Conservation (phyloP, 2,329 filamentous ascomycete species). For the Capronia americana region DNA sequence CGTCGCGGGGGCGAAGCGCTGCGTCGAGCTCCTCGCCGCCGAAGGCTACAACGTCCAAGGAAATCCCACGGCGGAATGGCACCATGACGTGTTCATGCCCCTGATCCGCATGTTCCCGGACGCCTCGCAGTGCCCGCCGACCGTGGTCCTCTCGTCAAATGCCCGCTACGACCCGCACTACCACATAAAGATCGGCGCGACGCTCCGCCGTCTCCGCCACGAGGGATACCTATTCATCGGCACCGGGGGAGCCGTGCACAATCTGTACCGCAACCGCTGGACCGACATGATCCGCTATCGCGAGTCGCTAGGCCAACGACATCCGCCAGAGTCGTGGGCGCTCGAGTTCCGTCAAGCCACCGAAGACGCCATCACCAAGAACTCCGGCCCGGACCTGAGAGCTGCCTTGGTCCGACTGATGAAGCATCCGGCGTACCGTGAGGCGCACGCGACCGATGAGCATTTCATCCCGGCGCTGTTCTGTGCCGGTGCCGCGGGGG, state of each 20-base stretch:
- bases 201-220: constrained; percentile 61
- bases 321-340: constrained; percentile 64
- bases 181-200: constrained; percentile 63
- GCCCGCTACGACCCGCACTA: constrained; percentile 62
- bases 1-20: constrained; percentile 57
- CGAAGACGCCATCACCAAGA: constrained; percentile 64
- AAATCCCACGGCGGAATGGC: constrained; percentile 69
- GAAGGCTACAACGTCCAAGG: constrained; percentile 61
- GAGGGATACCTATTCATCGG: constrained; percentile 65
- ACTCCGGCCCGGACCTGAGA: constrained; percentile 57
- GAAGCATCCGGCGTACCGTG: constrained; percentile 70
- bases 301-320: constrained; percentile 68
- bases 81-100: constrained; percentile 73
- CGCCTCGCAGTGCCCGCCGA: constrained; percentile 62
- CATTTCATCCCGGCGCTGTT: constrained; percentile 72
- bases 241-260: constrained; percentile 70
- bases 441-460: constrained; percentile 73
- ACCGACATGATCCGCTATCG: constrained; percentile 65
- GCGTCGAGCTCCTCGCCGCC: constrained; percentile 56
- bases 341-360: constrained; percentile 71
- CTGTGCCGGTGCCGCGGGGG: constrained; percentile 63
- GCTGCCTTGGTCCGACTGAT: constrained; percentile 66
- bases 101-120: constrained; percentile 72
- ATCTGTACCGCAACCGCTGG: constrained; percentile 72
- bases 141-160: constrained; percentile 64